These are phyloP conservation scores for Gamarada debralockiae DNA, from an alignment of 495 filamentous ascomycete genomes.

Conservation along the genomic window DNA sequence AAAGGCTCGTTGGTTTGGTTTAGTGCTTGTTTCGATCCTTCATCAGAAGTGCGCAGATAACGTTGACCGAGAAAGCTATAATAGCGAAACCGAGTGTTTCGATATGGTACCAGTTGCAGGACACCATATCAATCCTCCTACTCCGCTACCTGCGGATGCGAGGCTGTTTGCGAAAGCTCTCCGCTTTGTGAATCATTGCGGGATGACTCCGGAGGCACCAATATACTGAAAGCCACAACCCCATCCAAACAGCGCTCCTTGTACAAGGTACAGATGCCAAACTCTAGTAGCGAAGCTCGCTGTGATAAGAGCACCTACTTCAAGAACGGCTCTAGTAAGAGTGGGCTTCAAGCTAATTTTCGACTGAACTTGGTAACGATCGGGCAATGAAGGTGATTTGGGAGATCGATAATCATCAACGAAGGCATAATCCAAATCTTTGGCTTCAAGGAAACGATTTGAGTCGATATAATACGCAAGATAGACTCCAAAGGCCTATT, in stretches of 20 bases:
- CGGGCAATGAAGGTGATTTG: background rate
- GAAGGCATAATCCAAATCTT: background rate
- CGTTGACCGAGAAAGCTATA: conserved; percentile 36
- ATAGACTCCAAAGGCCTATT: background rate
- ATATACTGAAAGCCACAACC: conserved; percentile 70
- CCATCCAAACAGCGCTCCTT: conserved; percentile 61
- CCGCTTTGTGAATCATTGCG: conserved; percentile 63
- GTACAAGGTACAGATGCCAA: conserved; percentile 65
- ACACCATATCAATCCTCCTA: conserved; percentile 55
- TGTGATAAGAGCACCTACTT: background rate
- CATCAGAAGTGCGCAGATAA: conserved; percentile 47
- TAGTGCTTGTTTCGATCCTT: conserved; percentile 57
- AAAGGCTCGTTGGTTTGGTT: no score
- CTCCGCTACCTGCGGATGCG: conserved; percentile 55
- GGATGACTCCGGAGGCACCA: conserved; percentile 55
- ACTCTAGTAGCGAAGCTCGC: conserved; percentile 43
- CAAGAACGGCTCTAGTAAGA: background rate
- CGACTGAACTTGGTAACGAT: background rate
- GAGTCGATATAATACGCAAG: background rate
- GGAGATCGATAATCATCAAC: background rate
- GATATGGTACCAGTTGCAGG: conserved; percentile 46
- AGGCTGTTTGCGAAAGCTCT: conserved; percentile 62
- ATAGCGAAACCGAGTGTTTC: conserved; percentile 44
- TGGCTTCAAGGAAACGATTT: background rate
- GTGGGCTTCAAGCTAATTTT: background rate